Base-by-base conservation (phyloP, 2,329 filamentous ascomycete genomes). In the Fusarium ambrosium region DNA sequence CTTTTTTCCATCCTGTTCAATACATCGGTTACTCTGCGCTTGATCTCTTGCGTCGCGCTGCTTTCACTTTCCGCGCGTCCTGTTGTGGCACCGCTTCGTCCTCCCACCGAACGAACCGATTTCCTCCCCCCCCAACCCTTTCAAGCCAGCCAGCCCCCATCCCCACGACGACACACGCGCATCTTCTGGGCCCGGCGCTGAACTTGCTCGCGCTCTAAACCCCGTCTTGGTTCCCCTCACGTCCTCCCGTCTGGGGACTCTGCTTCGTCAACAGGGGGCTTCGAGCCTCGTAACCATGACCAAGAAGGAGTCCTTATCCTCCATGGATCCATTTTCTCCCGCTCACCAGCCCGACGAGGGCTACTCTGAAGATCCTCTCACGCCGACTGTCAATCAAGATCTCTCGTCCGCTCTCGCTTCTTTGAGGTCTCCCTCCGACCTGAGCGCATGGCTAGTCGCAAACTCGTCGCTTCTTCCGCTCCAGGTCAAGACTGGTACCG, bases 301-400 rank as follows among this genome's bases (percentile, higher is more conserved):
- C 39, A 80, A 79, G 67, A 72, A 76, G 60, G 77, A 81, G 60
- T 73, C 69, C 41, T 71, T 77, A 24, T 71, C 73, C 68, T 70
- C 74, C 56, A 87, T 88, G 85, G 85, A 87, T 77, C 79, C 84
- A 55, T 86, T 87, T 70, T 82, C 89, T 36, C 87, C 89, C 75
- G 86, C 82, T 18, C 86, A 88, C 69, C 87, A 92, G 81, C 89
- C 95, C 68, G 94, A 97, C 85, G 95, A 97, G 85, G 95, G 95
- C 79, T 97, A 97, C 82, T 95, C 94, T 7, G 94, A 97, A 81
- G 94, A 95, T 76, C 89, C 89, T 68, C 83, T 91, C 62, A 88
- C 87, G 74, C 83, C 86, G 13, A 81, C 82, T 64, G 76, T 79
- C 7, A 77, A 79, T 77, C 76, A 77, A 77, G 78, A 80, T 72